These are phyloP conservation scores for Collybia mongolica DNA, from an alignment of 768 basidiomycete species.

Conservation along the genomic window DNA sequence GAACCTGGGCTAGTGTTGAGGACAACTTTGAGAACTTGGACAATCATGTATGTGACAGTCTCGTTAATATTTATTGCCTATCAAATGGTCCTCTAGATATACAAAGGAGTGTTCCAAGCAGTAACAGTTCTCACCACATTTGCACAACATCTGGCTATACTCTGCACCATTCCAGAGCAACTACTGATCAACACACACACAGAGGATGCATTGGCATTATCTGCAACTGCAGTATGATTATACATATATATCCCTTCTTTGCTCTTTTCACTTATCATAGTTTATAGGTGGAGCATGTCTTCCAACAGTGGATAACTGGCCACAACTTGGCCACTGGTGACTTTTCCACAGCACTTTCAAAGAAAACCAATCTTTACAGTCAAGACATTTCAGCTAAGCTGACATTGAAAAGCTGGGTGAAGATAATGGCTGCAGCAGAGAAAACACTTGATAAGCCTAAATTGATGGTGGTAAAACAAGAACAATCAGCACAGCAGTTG, in stretches of 20 bases:
- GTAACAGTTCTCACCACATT: conserved; percentile 1
- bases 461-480: not conserved
- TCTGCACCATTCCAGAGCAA: not conserved
- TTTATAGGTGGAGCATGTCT: conserved; percentile 3
- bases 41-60: not conserved
- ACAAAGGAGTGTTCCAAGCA: conserved; percentile 2
- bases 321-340: not conserved
- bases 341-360: conserved; percentile 1
- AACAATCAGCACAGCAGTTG: not conserved
- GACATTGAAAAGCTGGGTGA: not conserved
- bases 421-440: conserved; percentile 1
- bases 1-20: conserved; percentile 1
- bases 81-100: not conserved
- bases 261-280: too few species aligned
- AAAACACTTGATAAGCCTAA: not conserved
- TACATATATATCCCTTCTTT: not conserved
- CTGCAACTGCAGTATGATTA: conserved; percentile 2
- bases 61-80: not conserved
- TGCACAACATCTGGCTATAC: not conserved
- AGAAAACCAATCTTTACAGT: not conserved
- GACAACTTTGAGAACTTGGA: not conserved
- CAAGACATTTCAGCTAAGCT: not conserved
- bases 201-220: conserved; percentile 3
- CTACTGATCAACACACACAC: not conserved
- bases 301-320: conserved; percentile 3